A percentile compares a stretch with the other conserved stretches of the same genome.
Conservation (phyloP, 257 asterid species). For the Rauvolfia tetraphylla region DNA sequence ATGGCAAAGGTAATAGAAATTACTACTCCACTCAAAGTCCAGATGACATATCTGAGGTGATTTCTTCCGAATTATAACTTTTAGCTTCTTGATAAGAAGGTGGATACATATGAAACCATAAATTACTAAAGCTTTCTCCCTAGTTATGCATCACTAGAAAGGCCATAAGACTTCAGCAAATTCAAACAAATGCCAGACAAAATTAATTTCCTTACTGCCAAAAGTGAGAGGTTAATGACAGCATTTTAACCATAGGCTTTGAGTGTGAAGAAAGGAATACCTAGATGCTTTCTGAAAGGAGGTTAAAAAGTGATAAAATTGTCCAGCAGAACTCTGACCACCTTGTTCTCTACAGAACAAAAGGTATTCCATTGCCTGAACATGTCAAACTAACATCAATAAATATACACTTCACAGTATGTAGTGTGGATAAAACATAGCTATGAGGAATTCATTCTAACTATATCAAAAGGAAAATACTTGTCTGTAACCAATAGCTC, state of each 20-base stretch:
- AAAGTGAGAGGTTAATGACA: not conserved
- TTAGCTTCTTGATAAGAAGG: not conserved
- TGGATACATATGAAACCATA: not conserved
- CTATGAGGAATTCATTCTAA: not conserved
- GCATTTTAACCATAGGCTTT: not conserved
- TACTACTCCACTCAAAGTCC: not conserved
- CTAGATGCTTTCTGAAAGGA: constrained; percentile 85
- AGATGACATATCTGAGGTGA: not conserved
- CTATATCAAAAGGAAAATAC: constrained; percentile 34
- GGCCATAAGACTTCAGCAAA: not conserved
- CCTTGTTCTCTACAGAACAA: constrained; percentile 61
- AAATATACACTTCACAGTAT: not conserved
- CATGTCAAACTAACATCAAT: constrained; percentile 8
- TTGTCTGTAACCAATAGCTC: constrained; percentile 97
- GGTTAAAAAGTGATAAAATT: constrained; percentile 53
- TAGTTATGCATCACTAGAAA: not conserved
- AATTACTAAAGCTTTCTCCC: not conserved
- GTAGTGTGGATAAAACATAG: not conserved
- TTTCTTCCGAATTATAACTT: not conserved
- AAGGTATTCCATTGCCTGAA: constrained; percentile 88
- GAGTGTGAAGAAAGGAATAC: constrained; percentile 29
- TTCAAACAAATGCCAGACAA: not conserved
- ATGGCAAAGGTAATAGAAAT: not conserved
- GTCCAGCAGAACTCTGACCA: constrained; percentile 64
- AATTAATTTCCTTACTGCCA: not conserved